Base-by-base conservation (phyloP, 208 protist genomes). In the Wallacemonas collosoma region DNA sequence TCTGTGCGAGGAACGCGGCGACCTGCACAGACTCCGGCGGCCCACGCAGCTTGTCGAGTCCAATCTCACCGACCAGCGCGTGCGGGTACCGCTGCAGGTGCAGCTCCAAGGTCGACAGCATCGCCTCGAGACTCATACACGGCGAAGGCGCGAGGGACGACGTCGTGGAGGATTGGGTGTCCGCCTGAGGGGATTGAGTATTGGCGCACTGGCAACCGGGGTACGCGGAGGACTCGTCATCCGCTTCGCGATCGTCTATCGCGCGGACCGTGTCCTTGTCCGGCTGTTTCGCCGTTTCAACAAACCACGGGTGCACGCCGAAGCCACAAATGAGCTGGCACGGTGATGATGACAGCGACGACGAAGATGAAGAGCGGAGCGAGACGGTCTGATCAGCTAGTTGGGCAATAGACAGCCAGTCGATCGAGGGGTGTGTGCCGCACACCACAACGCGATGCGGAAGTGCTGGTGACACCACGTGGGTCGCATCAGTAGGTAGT, bases 41-140 rank as follows among this genome's bases (percentile, higher is more conserved):
- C 9, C 82, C 86, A n/a, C 84, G 79, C 50, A 93, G 73, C 77
- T 93, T 93, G 61, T 96, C 89, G 0, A 96, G 81, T 35, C 91
- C 89, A 78, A 96, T 94, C 64, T 96, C 91, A 1, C 80, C 89
- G 12, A 96, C 91, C 67, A 93, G 85, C 6, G 87, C 88, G 9
- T 61, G 45, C 3, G 88, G 89, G 63, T 80, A 76, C 8, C 35
- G 47, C 8, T 55, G 41, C 14, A 96, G 74, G 14, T 71, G 53
- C 11, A 39, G 36, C 67, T 91, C 83, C n/a, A 94, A 72, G 1
- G 68, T 44, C 4, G 17, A n/a, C 3, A 93, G 66, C 12, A 89
- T 65, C 15, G 77, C 67, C 1, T 73, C 53, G 5, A 87, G 45
- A 17, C 26, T 76, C 47, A 68, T 62, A 8, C n/a, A 39, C n/a